A percentile compares a stretch with the other conserved stretches of the same genome.
Evolutionary conservation across 202 grass and related monocot genomes (phyloP).

Genomic region (Eragrostis tef): DNA sequence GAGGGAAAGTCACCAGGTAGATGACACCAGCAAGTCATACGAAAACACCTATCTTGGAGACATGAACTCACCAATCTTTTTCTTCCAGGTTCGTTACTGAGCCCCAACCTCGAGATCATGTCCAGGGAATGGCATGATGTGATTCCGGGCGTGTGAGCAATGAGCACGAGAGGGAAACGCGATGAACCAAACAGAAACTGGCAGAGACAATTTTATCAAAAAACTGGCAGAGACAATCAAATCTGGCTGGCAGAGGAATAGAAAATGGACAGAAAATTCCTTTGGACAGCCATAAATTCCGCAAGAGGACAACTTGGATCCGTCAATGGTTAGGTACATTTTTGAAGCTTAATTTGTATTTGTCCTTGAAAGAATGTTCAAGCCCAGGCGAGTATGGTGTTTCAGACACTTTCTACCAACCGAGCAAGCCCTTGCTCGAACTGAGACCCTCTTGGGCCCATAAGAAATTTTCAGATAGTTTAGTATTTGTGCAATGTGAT

Average conservation of each 20-base stretch:
- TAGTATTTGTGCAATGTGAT: too few species aligned
- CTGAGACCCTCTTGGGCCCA: too few species aligned
- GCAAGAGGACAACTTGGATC: neutral
- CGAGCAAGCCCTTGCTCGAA: too few species aligned
- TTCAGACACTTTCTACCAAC: too few species aligned
- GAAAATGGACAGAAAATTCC: neutral
- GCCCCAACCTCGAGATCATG: too few species aligned
- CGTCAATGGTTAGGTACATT: too few species aligned
- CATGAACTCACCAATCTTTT: neutral
- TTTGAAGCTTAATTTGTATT: too few species aligned
- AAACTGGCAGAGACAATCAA: neutral
- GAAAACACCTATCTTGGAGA: neutral
- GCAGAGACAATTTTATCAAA: too few species aligned
- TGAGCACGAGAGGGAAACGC: neutral
- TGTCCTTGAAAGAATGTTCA: too few species aligned
- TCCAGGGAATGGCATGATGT: neutral
- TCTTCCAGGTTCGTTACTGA: neutral
- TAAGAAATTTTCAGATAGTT: too few species aligned
- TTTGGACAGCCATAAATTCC: neutral
- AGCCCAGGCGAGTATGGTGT: too few species aligned
- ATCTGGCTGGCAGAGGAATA: neutral
- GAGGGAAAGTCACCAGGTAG: too few species aligned
- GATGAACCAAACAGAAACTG: neutral
- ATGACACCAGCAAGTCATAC: neutral
- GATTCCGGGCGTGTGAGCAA: neutral